Evolutionary conservation across 1,139 yeast species (phyloP).

Genomic region (Candida tropicalis): DNA sequence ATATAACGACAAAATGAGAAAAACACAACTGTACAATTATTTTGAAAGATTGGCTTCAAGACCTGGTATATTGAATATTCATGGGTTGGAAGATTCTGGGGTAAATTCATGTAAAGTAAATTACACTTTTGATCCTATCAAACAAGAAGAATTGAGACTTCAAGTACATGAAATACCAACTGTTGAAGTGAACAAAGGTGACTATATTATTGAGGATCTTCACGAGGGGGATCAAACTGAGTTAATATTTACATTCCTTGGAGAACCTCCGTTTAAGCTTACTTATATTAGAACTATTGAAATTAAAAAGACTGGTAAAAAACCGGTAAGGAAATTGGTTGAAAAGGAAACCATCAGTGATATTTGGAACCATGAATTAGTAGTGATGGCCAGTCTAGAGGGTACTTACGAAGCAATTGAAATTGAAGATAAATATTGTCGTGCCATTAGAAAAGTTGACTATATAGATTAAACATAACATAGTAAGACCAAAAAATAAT

Average conservation of each 20-base stretch:
- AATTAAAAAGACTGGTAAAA: constrained; percentile 21
- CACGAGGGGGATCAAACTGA: constrained; percentile 90
- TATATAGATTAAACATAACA: constrained; percentile 18
- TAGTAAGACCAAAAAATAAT: not conserved
- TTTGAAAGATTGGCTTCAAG: constrained; percentile 74
- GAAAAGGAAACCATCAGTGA: constrained; percentile 78
- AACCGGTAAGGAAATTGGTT: constrained; percentile 45
- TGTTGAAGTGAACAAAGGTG: constrained; percentile 84
- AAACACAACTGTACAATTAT: constrained; percentile 58
- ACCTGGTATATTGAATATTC: constrained; percentile 74
- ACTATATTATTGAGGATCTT: constrained; percentile 69
- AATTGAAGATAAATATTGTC: constrained; percentile 80
- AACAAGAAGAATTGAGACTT: constrained; percentile 48
- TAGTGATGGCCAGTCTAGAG: constrained; percentile 77
- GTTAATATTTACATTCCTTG: constrained; percentile 65
- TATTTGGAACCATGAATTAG: constrained; percentile 68
- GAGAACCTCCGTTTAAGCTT: constrained; percentile 72
- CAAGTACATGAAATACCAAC: constrained; percentile 82
- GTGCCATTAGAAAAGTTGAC: constrained; percentile 37
- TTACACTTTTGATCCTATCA: constrained; percentile 44
- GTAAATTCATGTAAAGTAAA: constrained; percentile 69
- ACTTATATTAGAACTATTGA: constrained; percentile 55
- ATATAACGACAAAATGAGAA: constrained; percentile 65
- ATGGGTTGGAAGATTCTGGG: constrained; percentile 74
- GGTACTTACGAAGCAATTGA: constrained; percentile 94